phyloP scores from a whole-genome alignment of 768 basidiomycete species.

The Ramaria sp. region DNA sequence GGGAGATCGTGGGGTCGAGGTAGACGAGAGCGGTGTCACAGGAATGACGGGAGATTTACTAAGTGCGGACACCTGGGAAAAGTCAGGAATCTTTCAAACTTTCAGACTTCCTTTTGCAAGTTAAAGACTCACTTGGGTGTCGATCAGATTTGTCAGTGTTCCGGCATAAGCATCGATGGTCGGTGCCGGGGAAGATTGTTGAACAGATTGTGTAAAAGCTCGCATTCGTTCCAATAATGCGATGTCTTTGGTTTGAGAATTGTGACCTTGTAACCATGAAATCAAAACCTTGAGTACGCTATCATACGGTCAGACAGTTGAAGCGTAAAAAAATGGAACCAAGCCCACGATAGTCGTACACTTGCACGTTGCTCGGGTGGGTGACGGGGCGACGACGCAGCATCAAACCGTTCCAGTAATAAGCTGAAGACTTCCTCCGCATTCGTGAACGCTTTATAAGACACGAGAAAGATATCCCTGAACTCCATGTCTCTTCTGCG shows the following conservation, averaged over 20 bases:
- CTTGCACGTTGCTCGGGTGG: background rate
- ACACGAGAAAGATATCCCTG: conserved; percentile 30
- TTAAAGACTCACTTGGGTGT: conserved; percentile 16
- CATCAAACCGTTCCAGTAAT: conserved; percentile 29
- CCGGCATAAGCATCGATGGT: background rate
- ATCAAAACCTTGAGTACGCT: background rate
- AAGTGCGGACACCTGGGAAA: background rate
- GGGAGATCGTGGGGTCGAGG: background rate
- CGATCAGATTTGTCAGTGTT: background rate
- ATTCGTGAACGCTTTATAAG: conserved; percentile 33
- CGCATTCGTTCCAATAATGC: conserved; percentile 1
- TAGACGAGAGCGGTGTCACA: background rate
- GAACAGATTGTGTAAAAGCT: background rate
- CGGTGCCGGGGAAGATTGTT: background rate
- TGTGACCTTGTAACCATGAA: conserved; percentile 5
- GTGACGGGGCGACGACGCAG: conserved; percentile 12
- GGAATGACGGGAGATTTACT: background rate
- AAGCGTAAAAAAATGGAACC: background rate
- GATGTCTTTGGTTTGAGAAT: background rate
- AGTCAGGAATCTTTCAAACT: background rate
- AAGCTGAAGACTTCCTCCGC: conserved; percentile 29
- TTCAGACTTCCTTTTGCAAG: conserved; percentile 11
- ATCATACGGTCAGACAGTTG: background rate
- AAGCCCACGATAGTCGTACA: background rate
- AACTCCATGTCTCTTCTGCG: conserved; percentile 26